Base-by-base conservation (phyloP, 768 basidiomycete species). In the Amanita fuliginea region DNA sequence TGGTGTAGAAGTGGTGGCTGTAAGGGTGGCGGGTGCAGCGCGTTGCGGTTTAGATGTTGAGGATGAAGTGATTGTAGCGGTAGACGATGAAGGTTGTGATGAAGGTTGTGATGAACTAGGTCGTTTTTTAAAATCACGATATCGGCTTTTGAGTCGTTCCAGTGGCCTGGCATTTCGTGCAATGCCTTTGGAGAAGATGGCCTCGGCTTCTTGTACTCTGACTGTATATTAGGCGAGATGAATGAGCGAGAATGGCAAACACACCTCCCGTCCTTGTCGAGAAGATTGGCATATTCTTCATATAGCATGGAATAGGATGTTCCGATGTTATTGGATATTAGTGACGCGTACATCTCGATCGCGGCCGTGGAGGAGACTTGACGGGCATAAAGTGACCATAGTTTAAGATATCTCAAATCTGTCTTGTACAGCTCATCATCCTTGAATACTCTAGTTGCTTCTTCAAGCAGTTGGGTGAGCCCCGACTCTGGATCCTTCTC, bases 331-430 rank as follows among this genome's bases (percentile, higher is more conserved):
- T 75, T 80, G 47, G 78, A 77, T 55, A 87, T 65, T 46, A 93
- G 65, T 63, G 80, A 83, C 22, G 78, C 76, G 66, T 89, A 97
- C 30, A 81, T 76, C 32, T 75, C 75, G 26, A 90, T 75, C 41
- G 79, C 78, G 14, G 75, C 72, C 3, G 83, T 71, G 57, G 78
- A 76, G 57, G 92, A 84, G 47, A 90, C 78, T 58, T 86, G 77
- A 47, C 78, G 78, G 8, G 93, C 85, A 62, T 95, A 93, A 43
- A 86, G 72, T 18, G 83, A 77, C 96, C 96, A 99, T 16, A 97
- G 64, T 62, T 91, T 89, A 43, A 97, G 73, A 66, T 97, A 96
- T 36, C 95, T 77, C 45, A 91, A 67, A 69, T 98, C 94, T 46
- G 80, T 81, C 62, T 80, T 84, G 65, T 96, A 98, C 11, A 80